Evolutionary conservation across 306 rosid genomes (phyloP).

Genomic region (Adenanthera pavonina): DNA sequence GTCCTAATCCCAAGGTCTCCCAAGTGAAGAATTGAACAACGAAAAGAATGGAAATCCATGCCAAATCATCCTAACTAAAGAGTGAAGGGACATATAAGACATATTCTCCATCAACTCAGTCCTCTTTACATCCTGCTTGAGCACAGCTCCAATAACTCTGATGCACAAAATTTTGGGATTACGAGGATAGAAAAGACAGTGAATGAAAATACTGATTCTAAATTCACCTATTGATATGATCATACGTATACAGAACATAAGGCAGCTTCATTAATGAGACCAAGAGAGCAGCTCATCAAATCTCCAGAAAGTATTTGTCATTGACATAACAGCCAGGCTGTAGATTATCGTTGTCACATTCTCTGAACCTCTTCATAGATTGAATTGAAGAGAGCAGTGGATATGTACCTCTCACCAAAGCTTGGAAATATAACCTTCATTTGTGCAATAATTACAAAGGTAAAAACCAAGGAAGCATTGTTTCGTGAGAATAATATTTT

Average conservation of each 20-base stretch:
- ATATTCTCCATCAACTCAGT: conserved; percentile 23
- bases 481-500: conserved; percentile 13
- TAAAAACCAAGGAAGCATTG: not conserved
- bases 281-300: conserved; percentile 42
- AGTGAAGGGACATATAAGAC: not conserved
- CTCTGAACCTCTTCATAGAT: conserved; percentile 74
- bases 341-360: conserved; percentile 46
- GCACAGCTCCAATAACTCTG: conserved; percentile 37
- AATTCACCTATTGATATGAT: conserved; percentile 16
- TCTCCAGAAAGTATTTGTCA: conserved; percentile 23
- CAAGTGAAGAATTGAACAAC: conserved; percentile 22
- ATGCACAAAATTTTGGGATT: conserved; percentile 25
- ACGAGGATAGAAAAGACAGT: not conserved
- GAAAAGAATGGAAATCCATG: conserved; percentile 24
- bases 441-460: conserved; percentile 10
- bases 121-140: conserved; percentile 20
- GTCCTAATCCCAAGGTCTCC: not conserved
- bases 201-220: conserved; percentile 24
- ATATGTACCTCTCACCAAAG: conserved; percentile 89
- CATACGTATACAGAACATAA: conserved; percentile 44
- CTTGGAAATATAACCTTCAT: conserved; percentile 88
- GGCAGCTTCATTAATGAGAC: conserved; percentile 38
- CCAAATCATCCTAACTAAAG: conserved; percentile 23
- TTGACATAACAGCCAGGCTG: not conserved
- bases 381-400: conserved; percentile 77